Conservation (phyloP, 805 yeast genomes). For the Starmerella khaoyaiensis region DNA sequence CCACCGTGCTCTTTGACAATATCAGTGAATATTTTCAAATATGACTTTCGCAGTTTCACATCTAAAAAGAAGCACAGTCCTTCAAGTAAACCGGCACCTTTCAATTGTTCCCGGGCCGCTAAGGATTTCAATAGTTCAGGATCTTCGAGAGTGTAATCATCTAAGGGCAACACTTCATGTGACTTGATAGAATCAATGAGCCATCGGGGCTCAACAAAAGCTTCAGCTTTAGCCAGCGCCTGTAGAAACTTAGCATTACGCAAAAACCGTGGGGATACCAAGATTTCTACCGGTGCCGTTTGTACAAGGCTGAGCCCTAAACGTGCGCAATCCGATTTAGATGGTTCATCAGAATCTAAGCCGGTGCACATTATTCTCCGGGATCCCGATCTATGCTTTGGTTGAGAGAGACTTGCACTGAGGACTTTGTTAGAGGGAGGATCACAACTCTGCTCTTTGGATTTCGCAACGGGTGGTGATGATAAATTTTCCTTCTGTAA, state of each 20-base stretch:
- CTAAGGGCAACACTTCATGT: slow-evolving; percentile 17
- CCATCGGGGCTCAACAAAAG: slow-evolving; percentile 23
- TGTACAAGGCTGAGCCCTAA: slow-evolving; percentile 45
- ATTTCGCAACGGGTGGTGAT: not conserved
- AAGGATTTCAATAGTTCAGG: slow-evolving; percentile 11
- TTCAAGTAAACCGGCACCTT: slow-evolving; percentile 32
- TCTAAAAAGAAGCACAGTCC: slow-evolving; percentile 44
- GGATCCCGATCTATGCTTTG: not conserved
- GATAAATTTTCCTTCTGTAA: not conserved
- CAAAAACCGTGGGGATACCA: slow-evolving; percentile 64
- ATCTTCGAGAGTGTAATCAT: slow-evolving; percentile 20
- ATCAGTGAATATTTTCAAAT: slow-evolving; percentile 40
- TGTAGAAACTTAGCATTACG: slow-evolving; percentile 79
- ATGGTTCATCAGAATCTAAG: slow-evolving; percentile 20
- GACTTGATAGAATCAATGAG: slow-evolving; percentile 19
- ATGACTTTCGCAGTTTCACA: slow-evolving; percentile 47
- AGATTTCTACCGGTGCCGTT: slow-evolving; percentile 31
- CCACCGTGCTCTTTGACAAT: slow-evolving; percentile 54
- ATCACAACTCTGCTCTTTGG: no score
- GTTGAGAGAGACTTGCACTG: not conserved
- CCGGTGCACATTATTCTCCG: slow-evolving; percentile 23
- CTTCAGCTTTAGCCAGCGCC: slow-evolving; percentile 42
- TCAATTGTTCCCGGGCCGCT: slow-evolving; percentile 6
- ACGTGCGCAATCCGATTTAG: slow-evolving; percentile 22
- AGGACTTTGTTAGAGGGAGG: not conserved